A percentile compares a stretch with the other conserved stretches of the same genome.
These are phyloP conservation scores for Lactarius evosmus DNA, from an alignment of 768 basidiomycete genomes.

Conservation along the genomic window DNA sequence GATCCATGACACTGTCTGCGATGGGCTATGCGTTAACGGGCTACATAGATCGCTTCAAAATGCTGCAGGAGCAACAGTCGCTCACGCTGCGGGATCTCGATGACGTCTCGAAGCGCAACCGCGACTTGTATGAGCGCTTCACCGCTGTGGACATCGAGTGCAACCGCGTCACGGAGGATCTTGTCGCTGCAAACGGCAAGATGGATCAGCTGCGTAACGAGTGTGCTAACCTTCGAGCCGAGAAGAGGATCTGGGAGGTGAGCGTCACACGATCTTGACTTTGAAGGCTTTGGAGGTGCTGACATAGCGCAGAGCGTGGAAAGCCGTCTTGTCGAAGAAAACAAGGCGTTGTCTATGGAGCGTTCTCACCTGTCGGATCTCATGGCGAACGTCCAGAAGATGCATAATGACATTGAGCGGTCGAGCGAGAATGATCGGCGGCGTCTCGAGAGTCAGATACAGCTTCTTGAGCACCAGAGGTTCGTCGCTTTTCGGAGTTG, in stretches of 20 bases:
- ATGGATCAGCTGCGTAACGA: conserved; percentile 83
- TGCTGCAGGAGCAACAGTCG: conserved; percentile 64
- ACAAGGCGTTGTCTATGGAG: conserved; percentile 73
- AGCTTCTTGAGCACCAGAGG: conserved; percentile 77
- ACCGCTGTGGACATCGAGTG: conserved; percentile 74
- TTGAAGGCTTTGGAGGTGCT: neutral
- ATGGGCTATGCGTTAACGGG: neutral
- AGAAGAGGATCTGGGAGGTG: conserved; percentile 94
- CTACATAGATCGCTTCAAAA: conserved; percentile 59
- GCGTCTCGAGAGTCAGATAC: conserved; percentile 75
- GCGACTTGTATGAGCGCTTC: conserved; percentile 69
- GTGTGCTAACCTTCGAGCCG: conserved; percentile 81
- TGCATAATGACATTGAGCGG: conserved; percentile 84
- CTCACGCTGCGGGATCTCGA: conserved; percentile 65
- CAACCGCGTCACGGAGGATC: conserved; percentile 63
- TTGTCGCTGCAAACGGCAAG: conserved; percentile 53
- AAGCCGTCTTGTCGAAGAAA: conserved; percentile 78
- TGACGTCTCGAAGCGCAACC: conserved; percentile 63
- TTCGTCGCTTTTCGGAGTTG: conserved; percentile 37
- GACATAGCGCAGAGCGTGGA: conserved; percentile 60
- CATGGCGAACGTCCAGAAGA: conserved; percentile 85
- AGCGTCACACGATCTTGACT: conserved; percentile 25
- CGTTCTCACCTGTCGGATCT: conserved; percentile 83
- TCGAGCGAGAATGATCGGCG: conserved; percentile 80
- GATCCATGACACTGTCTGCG: conserved; percentile 28